phyloP scores from a whole-genome alignment of 2,329 filamentous ascomycete species.

The Plenodomus lindquistii region DNA sequence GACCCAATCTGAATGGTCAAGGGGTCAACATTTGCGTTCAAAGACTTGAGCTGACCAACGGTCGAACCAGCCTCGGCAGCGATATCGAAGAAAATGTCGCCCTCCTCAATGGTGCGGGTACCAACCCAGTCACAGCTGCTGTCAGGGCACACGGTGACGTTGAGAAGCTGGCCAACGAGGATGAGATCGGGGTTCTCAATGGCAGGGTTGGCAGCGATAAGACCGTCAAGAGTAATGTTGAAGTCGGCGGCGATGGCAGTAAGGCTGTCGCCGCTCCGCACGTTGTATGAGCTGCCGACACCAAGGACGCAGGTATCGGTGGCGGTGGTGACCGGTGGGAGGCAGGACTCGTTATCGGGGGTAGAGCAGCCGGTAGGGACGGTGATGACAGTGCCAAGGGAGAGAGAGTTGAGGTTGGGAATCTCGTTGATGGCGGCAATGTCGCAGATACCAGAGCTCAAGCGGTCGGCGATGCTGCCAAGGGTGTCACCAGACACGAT shows the following conservation, averaged over 20 bases:
- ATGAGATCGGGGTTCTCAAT: not conserved
- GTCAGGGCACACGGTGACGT: slow-evolving; percentile 1
- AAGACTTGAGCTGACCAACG: slow-evolving; percentile 1
- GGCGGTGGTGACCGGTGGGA: not conserved
- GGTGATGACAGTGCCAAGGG: not conserved
- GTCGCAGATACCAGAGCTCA: slow-evolving; percentile 1
- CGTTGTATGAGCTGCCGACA: slow-evolving; percentile 1
- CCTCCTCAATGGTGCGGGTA: not conserved
- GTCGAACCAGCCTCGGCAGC: not conserved
- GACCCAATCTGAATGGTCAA: not conserved
- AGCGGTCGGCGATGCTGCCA: not conserved
- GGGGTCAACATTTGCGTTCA: slow-evolving; percentile 1
- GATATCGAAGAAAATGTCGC: slow-evolving; percentile 2
- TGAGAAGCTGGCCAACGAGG: not conserved
- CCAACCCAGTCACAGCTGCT: not conserved
- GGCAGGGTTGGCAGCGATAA: not conserved
- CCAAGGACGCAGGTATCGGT: slow-evolving; percentile 1
- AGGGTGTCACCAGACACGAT: not conserved
- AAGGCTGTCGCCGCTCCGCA: not conserved
- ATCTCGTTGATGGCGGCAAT: slow-evolving; percentile 1
- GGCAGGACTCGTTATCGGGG: slow-evolving; percentile 1
- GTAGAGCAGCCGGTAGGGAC: not conserved
- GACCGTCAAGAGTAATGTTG: not conserved
- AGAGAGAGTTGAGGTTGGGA: not conserved
- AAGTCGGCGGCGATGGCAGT: slow-evolving; percentile 2